phyloP scores from a whole-genome alignment of 352 stramenopile species.

The Hyaloperonospora brassicae region DNA sequence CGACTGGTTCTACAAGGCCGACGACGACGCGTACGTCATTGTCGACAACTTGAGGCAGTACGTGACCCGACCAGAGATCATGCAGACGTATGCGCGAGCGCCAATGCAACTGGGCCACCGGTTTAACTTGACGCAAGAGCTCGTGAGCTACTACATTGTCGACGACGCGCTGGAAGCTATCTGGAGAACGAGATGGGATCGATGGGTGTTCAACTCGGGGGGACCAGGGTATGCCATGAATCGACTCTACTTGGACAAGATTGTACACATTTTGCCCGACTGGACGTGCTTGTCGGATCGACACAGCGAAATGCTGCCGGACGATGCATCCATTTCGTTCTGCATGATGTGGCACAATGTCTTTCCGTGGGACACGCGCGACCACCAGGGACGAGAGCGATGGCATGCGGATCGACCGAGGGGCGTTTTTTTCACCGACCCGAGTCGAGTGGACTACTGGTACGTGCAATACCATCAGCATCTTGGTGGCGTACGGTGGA shows the following conservation, averaged over 20 bases:
- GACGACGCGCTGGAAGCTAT: conserved; percentile 46
- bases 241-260: conserved; percentile 59
- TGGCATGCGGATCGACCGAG: conserved; percentile 71
- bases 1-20: conserved; percentile 84
- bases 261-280: conserved; percentile 23
- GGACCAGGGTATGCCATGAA: conserved; percentile 76
- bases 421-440: conserved; percentile 55
- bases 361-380: conserved; percentile 65
- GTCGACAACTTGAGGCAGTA: conserved; percentile 71
- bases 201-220: conserved; percentile 79
- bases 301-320: conserved; percentile 64
- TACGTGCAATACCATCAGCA: conserved; percentile 64
- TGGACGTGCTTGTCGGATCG: conserved; percentile 55
- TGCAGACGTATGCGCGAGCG: conserved; percentile 40
- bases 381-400: conserved; percentile 56
- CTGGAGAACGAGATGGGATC: conserved; percentile 47
- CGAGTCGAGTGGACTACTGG: conserved; percentile 51
- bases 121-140: conserved; percentile 63
- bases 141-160: conserved; percentile 76
- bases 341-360: conserved; percentile 81
- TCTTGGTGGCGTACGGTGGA: conserved; percentile 53
- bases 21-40: conserved; percentile 80
- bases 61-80: conserved; percentile 50
- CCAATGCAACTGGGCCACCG: conserved; percentile 76
- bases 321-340: conserved; percentile 77